These are phyloP conservation scores for Trichoderma breve DNA, from an alignment of 2,329 filamentous ascomycete genomes.

Conservation along the genomic window DNA sequence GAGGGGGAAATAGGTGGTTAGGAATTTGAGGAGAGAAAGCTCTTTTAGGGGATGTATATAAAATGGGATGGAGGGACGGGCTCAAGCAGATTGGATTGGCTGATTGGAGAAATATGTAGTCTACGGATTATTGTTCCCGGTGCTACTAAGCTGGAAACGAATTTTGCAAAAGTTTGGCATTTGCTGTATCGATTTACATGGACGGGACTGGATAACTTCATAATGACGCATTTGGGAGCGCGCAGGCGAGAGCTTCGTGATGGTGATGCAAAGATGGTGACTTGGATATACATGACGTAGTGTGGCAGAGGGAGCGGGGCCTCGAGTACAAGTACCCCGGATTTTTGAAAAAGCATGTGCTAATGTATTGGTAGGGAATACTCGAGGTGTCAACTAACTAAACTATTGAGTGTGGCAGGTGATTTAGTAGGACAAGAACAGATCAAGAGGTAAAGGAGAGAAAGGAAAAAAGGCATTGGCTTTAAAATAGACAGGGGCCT, in stretches of 20 bases:
- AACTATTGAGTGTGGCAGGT: not conserved
- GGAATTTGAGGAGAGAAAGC: not conserved
- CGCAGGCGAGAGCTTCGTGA: not conserved
- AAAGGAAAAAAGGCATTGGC: not conserved
- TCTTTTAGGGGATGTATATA: not conserved
- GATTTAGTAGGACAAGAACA: too few species aligned
- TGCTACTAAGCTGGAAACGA: not conserved
- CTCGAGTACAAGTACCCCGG: not conserved
- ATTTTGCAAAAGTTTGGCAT: not conserved
- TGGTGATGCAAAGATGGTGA: conserved; percentile 15
- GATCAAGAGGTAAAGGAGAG: not conserved
- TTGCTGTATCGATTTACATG: not conserved
- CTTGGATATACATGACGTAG: conserved; percentile 20
- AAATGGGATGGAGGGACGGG: not conserved
- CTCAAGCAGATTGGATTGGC: not conserved
- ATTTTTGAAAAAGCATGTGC: not conserved
- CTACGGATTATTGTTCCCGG: not conserved
- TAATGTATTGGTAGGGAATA: not conserved
- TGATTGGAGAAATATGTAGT: not conserved
- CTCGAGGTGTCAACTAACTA: not conserved
- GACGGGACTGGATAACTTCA: not conserved
- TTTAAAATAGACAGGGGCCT: not conserved
- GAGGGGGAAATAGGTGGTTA: not conserved
- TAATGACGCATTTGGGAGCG: conserved; percentile 1
- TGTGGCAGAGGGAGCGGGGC: conserved; percentile 11